These are phyloP conservation scores for Chalaropsis ovoidea DNA, from an alignment of 2,329 filamentous ascomycete species.

Conservation along the genomic window DNA sequence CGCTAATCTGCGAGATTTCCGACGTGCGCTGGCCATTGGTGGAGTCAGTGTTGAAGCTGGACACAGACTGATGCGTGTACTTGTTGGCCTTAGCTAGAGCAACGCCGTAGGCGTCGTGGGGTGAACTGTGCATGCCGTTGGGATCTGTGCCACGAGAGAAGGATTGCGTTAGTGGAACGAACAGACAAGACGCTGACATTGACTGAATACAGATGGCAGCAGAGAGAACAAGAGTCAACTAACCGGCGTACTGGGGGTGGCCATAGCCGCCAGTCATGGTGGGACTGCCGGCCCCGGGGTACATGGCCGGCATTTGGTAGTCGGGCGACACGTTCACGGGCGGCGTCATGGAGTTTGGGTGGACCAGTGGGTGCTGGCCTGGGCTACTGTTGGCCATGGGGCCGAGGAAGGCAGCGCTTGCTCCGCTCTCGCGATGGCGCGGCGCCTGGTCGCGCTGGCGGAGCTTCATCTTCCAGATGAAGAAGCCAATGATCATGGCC, in stretches of 20 bases:
- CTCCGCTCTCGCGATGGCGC: not conserved
- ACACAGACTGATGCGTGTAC: conserved; percentile 10
- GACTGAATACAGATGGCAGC: not conserved
- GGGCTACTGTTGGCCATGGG: not conserved
- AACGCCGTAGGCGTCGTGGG: not conserved
- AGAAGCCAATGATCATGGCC: conserved; percentile 18
- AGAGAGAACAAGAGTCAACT: not conserved
- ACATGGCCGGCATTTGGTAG: not conserved
- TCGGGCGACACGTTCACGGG: not conserved
- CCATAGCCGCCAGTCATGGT: not conserved
- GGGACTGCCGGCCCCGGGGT: not conserved
- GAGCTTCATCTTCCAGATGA: not conserved
- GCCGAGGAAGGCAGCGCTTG: not conserved
- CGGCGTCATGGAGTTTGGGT: not conserved
- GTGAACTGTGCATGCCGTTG: not conserved
- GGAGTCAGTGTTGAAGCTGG: not conserved
- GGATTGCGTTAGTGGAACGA: not conserved
- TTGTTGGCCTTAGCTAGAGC: not conserved
- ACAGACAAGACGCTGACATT: not conserved
- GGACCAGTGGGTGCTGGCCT: not conserved
- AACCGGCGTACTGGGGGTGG: not conserved
- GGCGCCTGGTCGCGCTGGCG: not conserved
- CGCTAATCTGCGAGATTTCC: not conserved
- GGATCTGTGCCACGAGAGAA: not conserved
- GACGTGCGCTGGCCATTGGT: not conserved